Conservation (phyloP, 805 yeast species). For the Cyberlindnera amylophila region DNA sequence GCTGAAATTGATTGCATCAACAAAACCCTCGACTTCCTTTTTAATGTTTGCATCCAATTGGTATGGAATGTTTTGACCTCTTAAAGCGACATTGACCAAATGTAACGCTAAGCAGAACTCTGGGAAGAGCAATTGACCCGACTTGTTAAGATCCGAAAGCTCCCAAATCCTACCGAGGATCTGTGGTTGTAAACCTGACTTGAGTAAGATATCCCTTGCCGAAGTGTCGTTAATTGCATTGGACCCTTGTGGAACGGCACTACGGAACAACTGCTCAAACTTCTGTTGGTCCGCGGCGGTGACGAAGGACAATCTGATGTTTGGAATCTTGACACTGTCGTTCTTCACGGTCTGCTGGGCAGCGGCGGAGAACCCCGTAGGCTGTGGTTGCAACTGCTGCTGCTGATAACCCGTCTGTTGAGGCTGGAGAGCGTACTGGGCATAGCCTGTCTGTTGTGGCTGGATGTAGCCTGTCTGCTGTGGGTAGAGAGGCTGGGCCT, state of each 20-base stretch:
- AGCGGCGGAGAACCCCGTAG: slow-evolving; percentile 37
- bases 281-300: slow-evolving; percentile 82
- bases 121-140: slow-evolving; percentile 85
- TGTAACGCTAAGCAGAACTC: slow-evolving; percentile 92
- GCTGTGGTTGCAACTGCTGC: slow-evolving; percentile 35
- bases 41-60: slow-evolving; percentile 66
- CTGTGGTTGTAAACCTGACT: slow-evolving; percentile 72
- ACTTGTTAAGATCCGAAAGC: slow-evolving; percentile 80
- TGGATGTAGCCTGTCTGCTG: slow-evolving; percentile 29
- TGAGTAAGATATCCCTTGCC: slow-evolving; percentile 74
- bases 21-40: slow-evolving; percentile 85
- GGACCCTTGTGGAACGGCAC: slow-evolving; percentile 59
- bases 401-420: slow-evolving; percentile 33
- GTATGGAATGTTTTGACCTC: slow-evolving; percentile 75
- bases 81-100: slow-evolving; percentile 71
- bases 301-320: slow-evolving; percentile 77
- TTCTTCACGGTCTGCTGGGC: slow-evolving; percentile 39
- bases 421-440: slow-evolving; percentile 14
- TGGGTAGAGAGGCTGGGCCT: slow-evolving; percentile 18
- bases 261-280: slow-evolving; percentile 79
- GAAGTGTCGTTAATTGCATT: slow-evolving; percentile 59
- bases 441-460: slow-evolving; percentile 28
- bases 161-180: slow-evolving; percentile 87
- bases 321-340: slow-evolving; percentile 61
- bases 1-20: slow-evolving; percentile 80